Evolutionary conservation across 176 grass and related monocot species (phyloP), one percentile per base, ranked within the genome.

Genomic region (Zoysia pacifica): DNA sequence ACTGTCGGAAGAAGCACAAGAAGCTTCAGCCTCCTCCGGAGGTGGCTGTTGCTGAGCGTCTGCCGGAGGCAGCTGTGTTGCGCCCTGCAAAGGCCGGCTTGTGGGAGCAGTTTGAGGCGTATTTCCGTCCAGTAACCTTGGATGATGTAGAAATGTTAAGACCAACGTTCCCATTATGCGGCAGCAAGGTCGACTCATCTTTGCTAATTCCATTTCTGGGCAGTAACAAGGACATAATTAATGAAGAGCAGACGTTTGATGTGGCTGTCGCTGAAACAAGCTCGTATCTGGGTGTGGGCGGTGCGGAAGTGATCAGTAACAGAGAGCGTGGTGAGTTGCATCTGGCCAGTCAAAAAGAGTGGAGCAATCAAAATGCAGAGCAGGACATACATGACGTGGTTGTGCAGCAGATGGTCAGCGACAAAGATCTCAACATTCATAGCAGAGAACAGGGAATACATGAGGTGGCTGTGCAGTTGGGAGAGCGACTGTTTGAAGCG

Each of bases 31-130:
- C 74, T 9, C 77, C 77, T 14, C 77, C 79, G 4, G 86, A 80
- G 28, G 80, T 68, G 54, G 86, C 75, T 65, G 69, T 70, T 53
- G 77, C 28, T n/a, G 85, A 86, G 83, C 78, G 71, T 44, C 78
- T 61, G 48, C 75, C 69, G 62, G 82, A 89, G 72, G 76, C 80
- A 3, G 18, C 84, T 20, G 51, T 48, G 0, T 65, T 61, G 56
- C 60, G 79, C 41, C 47, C 83, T 44, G 67, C 84, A 35, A 83
- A 91, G 52, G 59, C 75, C 55, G 81, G 69, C 72, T 74, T 91
- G 43, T 99, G 97, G 97, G 90, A 91, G 48, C 88, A 96, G 72
- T 93, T 90, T 43, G 97, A 99, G 85, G 76, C 82, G 15, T 99
- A 89, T 73, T 99, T 99, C 53, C 76, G 97, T 46, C 88, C 86